phyloP scores from a whole-genome alignment of 2,329 filamentous ascomycete genomes.

The Dactylellina parvicollis region DNA sequence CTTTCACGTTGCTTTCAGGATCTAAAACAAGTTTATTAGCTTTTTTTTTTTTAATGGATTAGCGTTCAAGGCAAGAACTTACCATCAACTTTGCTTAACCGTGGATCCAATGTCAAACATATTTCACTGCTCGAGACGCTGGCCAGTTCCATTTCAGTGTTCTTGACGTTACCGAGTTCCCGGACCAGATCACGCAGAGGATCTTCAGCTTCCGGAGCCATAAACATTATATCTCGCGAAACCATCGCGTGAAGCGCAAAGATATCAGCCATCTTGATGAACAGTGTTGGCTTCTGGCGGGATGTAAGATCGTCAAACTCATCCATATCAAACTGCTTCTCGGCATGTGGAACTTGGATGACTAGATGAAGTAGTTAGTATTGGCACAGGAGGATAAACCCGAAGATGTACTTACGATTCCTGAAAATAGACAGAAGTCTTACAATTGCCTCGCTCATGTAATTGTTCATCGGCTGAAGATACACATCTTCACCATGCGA shows the following conservation, averaged over 20 bases:
- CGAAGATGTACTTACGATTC: slow-evolving; percentile 34
- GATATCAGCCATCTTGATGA: slow-evolving; percentile 98
- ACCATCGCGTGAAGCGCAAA: slow-evolving; percentile 94
- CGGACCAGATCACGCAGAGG: slow-evolving; percentile 89
- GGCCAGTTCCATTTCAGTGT: slow-evolving; percentile 91
- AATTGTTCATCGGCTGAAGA: slow-evolving; percentile 91
- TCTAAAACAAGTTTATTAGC: slow-evolving; percentile 66
- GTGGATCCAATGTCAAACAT: slow-evolving; percentile 87
- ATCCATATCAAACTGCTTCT: slow-evolving; percentile 95
- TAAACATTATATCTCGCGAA: slow-evolving; percentile 77
- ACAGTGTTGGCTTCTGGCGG: slow-evolving; percentile 95
- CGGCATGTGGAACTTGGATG: slow-evolving; percentile 84
- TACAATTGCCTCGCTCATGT: slow-evolving; percentile 84
- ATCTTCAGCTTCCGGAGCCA: slow-evolving; percentile 85
- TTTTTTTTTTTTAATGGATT: not conserved
- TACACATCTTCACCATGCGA: slow-evolving; percentile 89
- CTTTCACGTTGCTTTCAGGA: slow-evolving; percentile 89
- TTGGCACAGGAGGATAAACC: not conserved
- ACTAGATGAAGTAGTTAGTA: slow-evolving; percentile 65
- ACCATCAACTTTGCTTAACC: slow-evolving; percentile 84
- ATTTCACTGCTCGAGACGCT: slow-evolving; percentile 88
- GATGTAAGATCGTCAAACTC: slow-evolving; percentile 98
- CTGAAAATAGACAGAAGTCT: slow-evolving; percentile 74
- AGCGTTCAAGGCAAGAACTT: slow-evolving; percentile 56
- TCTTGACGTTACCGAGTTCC: slow-evolving; percentile 94